Evolutionary conservation across 1,284 basidiomycete species (phyloP).

Genomic region (Volvariella volvacea): DNA sequence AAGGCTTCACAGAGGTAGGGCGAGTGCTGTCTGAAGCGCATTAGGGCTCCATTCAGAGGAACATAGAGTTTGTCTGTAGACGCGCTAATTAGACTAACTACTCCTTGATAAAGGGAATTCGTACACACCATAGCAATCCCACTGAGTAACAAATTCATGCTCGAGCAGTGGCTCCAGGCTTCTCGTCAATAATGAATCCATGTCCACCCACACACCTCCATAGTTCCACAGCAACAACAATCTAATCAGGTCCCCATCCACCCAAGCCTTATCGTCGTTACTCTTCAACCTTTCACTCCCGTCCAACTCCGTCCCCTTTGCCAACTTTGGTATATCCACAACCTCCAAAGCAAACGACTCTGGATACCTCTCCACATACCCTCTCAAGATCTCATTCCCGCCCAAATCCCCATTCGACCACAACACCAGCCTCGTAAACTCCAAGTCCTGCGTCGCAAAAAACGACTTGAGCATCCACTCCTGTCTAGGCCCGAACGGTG

Average conservation of each 20-base stretch:
- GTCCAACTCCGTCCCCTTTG: constrained; percentile 71
- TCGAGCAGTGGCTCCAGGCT: constrained; percentile 79
- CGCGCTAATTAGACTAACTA: not conserved
- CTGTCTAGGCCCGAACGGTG: constrained; percentile 71
- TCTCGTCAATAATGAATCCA: constrained; percentile 86
- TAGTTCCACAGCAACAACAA: constrained; percentile 83
- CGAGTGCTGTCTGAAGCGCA: constrained; percentile 84
- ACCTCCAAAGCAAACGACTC: constrained; percentile 62
- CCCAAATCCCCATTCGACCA: constrained; percentile 85
- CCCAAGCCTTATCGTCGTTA: constrained; percentile 79
- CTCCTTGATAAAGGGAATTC: not conserved
- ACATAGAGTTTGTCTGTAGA: constrained; percentile 74
- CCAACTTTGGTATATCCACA: constrained; percentile 63
- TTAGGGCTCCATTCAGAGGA: constrained; percentile 86
- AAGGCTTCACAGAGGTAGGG: constrained; percentile 95
- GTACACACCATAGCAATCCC: constrained; percentile 88
- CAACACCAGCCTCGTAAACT: constrained; percentile 60
- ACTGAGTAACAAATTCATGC: constrained; percentile 91
- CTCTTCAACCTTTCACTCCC: constrained; percentile 48
- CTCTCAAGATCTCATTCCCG: constrained; percentile 50
- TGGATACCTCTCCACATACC: constrained; percentile 59
- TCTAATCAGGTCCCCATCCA: constrained; percentile 88
- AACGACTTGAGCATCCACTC: constrained; percentile 86
- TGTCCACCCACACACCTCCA: constrained; percentile 93
- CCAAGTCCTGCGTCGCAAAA: constrained; percentile 80